Percentiles rank a stretch among this genome's conserved stretches.
Evolutionary conservation across 768 basidiomycete species (phyloP).

Genomic region (Lactifluus volemus): DNA sequence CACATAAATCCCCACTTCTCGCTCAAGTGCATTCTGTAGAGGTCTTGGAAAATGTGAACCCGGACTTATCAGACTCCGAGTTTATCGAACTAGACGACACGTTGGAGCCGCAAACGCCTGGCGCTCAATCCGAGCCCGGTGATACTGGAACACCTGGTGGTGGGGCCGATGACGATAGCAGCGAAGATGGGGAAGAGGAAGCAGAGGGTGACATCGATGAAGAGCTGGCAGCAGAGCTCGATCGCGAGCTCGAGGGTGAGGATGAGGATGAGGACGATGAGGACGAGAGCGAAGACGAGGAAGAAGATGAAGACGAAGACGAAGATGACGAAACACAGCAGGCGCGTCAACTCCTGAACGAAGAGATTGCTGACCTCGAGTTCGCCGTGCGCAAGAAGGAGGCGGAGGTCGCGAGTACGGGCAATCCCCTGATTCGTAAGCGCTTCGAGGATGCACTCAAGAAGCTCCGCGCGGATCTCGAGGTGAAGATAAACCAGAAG

Average conservation of each 20-base stretch:
- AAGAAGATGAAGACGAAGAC: slow-evolving; percentile 65
- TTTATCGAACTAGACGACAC: slow-evolving; percentile 61
- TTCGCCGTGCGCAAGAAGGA: slow-evolving; percentile 81
- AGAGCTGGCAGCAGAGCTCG: slow-evolving; percentile 81
- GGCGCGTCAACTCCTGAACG: slow-evolving; percentile 70
- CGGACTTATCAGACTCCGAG: slow-evolving; percentile 84
- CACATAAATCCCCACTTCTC: background rate
- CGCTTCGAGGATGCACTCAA: slow-evolving; percentile 90
- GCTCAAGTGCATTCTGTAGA: slow-evolving; percentile 35
- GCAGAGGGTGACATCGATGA: slow-evolving; percentile 79
- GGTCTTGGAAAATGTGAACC: slow-evolving; percentile 83
- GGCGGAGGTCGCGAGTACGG: slow-evolving; percentile 71
- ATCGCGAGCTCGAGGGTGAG: slow-evolving; percentile 69
- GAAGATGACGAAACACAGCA: slow-evolving; percentile 70
- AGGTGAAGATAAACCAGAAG: slow-evolving; percentile 71
- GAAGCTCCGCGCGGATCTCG: slow-evolving; percentile 79
- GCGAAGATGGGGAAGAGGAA: slow-evolving; percentile 48
- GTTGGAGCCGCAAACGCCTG: slow-evolving; percentile 60
- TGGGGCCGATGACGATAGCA: slow-evolving; percentile 47
- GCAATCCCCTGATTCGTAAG: slow-evolving; percentile 86
- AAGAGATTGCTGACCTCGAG: slow-evolving; percentile 85
- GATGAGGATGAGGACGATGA: slow-evolving; percentile 55
- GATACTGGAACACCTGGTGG: slow-evolving; percentile 53
- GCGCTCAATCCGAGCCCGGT: slow-evolving; percentile 54
- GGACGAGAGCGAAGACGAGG: slow-evolving; percentile 56